phyloP scores from a whole-genome alignment of 441 rosid genomes.

The Euphorbia celastroides region DNA sequence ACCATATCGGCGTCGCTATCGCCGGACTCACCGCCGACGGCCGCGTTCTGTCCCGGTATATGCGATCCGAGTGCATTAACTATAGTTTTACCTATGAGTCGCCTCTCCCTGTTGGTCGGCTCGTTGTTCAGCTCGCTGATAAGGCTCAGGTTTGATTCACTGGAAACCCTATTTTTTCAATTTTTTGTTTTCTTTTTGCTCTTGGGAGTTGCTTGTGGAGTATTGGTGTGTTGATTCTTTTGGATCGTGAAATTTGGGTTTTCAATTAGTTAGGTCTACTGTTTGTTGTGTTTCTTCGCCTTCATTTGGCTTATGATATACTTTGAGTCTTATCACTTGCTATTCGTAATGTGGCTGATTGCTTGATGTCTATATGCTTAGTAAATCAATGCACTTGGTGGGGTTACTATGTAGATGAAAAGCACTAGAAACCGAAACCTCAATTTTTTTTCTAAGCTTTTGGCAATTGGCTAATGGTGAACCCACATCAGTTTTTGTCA shows the following conservation, averaged over 20 bases:
- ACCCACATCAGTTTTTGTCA: neutral
- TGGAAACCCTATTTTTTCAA: conserved; percentile 3
- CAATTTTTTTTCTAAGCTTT: neutral
- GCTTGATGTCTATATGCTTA: neutral
- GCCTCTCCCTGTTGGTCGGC: conserved; percentile 91
- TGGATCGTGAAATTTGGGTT: conserved; percentile 9
- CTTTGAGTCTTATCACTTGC: neutral
- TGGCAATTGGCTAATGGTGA: neutral
- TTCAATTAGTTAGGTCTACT: neutral
- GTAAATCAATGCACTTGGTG: neutral
- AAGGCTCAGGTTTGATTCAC: conserved; percentile 78
- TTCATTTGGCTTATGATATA: neutral
- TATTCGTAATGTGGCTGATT: neutral
- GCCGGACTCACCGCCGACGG: conserved; percentile 98
- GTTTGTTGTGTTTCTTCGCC: neutral
- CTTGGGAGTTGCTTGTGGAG: neutral
- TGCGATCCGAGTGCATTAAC: conserved; percentile 92
- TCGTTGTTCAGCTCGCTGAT: conserved; percentile 94
- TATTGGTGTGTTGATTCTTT: neutral
- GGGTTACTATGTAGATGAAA: neutral
- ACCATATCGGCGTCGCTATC: conserved; percentile 93
- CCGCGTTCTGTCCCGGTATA: conserved; percentile 87
- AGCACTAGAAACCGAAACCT: neutral
- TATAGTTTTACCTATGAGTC: conserved; percentile 82
- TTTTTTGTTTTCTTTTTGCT: neutral